Percentiles rank a stretch among this genome's conserved stretches.
phyloP scores from a whole-genome alignment of 1,284 basidiomycete species.

The Neolentinus lepideus region DNA sequence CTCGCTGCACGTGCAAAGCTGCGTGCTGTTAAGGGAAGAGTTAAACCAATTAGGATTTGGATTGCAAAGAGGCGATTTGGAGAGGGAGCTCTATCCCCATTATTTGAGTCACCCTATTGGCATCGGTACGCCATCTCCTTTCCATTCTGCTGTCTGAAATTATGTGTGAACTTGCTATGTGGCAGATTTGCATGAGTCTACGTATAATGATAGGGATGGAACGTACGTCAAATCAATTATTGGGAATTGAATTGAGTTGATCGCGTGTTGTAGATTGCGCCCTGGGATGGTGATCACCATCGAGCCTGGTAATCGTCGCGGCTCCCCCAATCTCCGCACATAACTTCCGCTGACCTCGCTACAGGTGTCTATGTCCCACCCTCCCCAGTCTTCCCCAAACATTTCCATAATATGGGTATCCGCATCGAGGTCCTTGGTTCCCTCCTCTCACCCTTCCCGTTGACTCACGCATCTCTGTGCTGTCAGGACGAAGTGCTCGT shows the following conservation, averaged over 20 bases:
- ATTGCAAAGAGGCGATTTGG: conserved; percentile 58
- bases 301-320: conserved; percentile 61
- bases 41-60: conserved; percentile 81
- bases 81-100: conserved; percentile 79
- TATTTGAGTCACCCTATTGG: conserved; percentile 84
- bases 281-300: conserved; percentile 86
- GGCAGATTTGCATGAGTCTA: conserved; percentile 81
- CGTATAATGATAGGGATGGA: conserved; percentile 36
- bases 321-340: not conserved
- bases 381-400: conserved; percentile 67
- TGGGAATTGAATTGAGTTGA: conserved; percentile 4
- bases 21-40: conserved; percentile 54
- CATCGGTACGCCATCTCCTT: conserved; percentile 47
- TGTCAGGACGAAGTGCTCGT: conserved; percentile 80
- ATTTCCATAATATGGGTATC: conserved; percentile 85
- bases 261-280: conserved; percentile 37
- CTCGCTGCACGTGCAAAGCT: not conserved
- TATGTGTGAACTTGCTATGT: too few species aligned
- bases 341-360: not conserved
- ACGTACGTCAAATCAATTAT: conserved; percentile 22
- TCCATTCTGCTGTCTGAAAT: conserved; percentile 3
- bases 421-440: conserved; percentile 68
- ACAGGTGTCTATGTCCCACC: conserved; percentile 80
- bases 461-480: not conserved
- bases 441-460: not conserved